Evolutionary conservation across 2,329 filamentous ascomycete species (phyloP), one percentile per base, ranked within the genome.

Genomic region (Fusarium sterilihyphosum): DNA sequence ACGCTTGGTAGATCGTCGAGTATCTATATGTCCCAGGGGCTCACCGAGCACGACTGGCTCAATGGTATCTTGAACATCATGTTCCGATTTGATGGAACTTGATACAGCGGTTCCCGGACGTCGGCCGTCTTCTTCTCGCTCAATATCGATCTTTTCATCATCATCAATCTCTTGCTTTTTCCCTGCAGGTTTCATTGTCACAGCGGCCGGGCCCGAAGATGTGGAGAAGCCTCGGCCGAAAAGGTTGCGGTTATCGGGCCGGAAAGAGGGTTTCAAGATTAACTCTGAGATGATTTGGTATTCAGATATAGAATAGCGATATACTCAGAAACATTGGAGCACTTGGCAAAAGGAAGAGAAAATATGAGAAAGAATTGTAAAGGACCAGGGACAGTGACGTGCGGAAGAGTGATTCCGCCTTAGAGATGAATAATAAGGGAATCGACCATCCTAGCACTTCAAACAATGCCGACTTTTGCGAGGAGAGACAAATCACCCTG

Each of bases 31-130:
- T 20, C 77, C 77, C 16, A 77, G 37, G 14, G 68, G 67, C 37
- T 79, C 77, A n/a, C 74, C 77, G 22, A 75, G 52, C 18, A 66
- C 70, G 56, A 77, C 69, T 20, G 74, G 74, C 26, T 76, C 75
- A 54, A 75, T 73, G 38, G 33, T 64, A 41, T 74, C 72, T 49
- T 62, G 56, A n/a, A 43, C 71, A 54, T 72, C 68, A 44, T 68
- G 61, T n/a, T 54, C 33, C 18, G 71, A 68, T 41, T 67, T 67
- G n/a, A 44, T 63, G 18, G 68, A 78, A 16, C 47, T 58, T 14
- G 76, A 77, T 29, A 31, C 66, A 5, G 70, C 57, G 16, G 75
- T 74, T 24, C 37, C 50, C 6, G 75, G 67, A 3, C 77, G 69
- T n/a, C 47, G 50, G 20, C 40, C 13, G 47, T 43, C 44, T 10